Conservation (phyloP, 148 eudicot species). For the Rhododendron henanense region DNA sequence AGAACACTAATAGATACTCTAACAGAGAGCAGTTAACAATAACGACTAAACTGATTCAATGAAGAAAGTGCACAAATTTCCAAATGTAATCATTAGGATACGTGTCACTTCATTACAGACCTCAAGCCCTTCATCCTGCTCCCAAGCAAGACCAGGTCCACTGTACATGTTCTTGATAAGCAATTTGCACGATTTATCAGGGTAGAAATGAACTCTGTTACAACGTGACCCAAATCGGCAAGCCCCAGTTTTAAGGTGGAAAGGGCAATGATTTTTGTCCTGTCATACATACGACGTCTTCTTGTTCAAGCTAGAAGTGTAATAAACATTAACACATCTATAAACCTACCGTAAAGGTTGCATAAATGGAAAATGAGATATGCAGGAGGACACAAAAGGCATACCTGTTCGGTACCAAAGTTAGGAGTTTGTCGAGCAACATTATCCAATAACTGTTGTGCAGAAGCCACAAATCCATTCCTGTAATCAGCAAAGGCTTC, state of each 20-base stretch:
- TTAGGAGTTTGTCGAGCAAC: conserved; percentile 93
- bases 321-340: not conserved
- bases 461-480: conserved; percentile 38
- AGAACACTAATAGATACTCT: not conserved
- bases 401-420: conserved; percentile 95
- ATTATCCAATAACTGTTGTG: conserved; percentile 66
- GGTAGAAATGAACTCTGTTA: conserved; percentile 92
- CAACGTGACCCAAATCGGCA: conserved; percentile 90
- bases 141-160: conserved; percentile 94
- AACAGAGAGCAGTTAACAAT: not conserved
- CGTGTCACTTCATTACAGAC: conserved; percentile 94
- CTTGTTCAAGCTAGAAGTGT: not conserved
- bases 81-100: conserved; percentile 56
- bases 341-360: not conserved
- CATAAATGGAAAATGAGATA: not conserved
- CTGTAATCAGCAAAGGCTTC: conserved; percentile 65
- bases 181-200: conserved; percentile 85
- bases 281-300: conserved; percentile 32
- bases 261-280: conserved; percentile 99
- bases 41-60: not conserved
- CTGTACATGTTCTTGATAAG: conserved; percentile 88
- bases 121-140: conserved; percentile 99
- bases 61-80: not conserved
- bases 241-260: conserved; percentile 94
- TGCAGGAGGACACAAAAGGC: conserved; percentile 5